Evolutionary conservation across 768 basidiomycete genomes (phyloP), one percentile per base, ranked within the genome.

Genomic region (Ramaria rubella): DNA sequence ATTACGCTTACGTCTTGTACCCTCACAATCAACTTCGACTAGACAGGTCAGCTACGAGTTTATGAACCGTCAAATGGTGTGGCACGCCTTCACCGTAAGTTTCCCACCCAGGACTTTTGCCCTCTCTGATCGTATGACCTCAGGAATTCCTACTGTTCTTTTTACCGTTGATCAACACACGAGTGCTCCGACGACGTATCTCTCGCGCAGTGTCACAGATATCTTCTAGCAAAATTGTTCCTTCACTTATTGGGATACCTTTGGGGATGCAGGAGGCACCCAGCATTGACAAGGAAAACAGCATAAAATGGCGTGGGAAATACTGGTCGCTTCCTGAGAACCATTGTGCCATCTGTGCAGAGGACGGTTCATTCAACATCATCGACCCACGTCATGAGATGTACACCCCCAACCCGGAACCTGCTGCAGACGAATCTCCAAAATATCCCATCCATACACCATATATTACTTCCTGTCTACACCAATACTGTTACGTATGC

Each of bases 21-120:
- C 94, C 3, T 77, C 87, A 0, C 80, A 83, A 30, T 73, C 77
- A 40, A 78, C 86, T 31, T 77, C 85, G 33, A 83, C 81, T 59
- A 82, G 89, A 17, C 86, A 94, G 63, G 89, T 98, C 50, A 95
- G 90, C 65, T 99, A 96, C 70, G 96, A 98, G 66, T 98, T 94
- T 65, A 95, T 98, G 91, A 97, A 98, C 64, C 88, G 96, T 62
- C 95, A 98, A 69, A 90, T 99, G 81, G 96, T 99, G 54, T 99
- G 96, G 96, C 91, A 94, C 67, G 90, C 93, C 0, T 95, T 98
- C 69, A 98, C 96, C 6, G 95, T 95, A 65, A 54, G 90, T 72
- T n/a, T n/a, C n/a, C n/a, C n/a, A n/a, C n/a, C n/a, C n/a, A n/a
- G n/a, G n/a, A n/a, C n/a, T n/a, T n/a, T n/a, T n/a, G n/a, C n/a